These are phyloP conservation scores for Podospora tetraspora DNA, from an alignment of 495 filamentous ascomycete species.

Conservation along the genomic window DNA sequence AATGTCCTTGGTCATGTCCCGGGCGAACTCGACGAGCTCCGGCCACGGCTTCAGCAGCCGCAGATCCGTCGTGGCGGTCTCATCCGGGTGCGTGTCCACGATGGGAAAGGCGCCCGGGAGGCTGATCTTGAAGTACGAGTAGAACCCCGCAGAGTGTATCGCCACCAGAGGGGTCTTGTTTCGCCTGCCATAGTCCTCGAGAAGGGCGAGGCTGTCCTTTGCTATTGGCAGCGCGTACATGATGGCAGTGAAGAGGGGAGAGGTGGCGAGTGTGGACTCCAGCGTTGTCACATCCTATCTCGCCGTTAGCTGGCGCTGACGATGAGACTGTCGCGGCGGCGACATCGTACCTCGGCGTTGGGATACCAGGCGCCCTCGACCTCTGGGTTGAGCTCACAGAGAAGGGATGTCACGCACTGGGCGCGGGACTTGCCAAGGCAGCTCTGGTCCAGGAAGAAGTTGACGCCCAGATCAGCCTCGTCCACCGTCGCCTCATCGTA, in stretches of 20 bases:
- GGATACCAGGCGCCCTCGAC: conserved; percentile 64
- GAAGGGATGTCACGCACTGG: conserved; percentile 64
- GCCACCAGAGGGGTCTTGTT: conserved; percentile 73
- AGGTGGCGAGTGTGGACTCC: conserved; percentile 41
- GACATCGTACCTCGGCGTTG: conserved; percentile 32
- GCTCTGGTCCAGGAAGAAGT: conserved; percentile 87
- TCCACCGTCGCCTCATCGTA: conserved; percentile 71
- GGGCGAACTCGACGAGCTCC: conserved; percentile 63
- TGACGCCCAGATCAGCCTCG: conserved; percentile 83
- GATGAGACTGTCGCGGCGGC: background rate
- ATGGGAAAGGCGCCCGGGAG: conserved; percentile 80
- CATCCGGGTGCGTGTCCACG: conserved; percentile 93
- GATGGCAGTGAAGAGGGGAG: conserved; percentile 62
- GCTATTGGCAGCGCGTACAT: conserved; percentile 67
- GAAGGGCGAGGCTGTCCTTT: conserved; percentile 49
- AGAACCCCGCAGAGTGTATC: conserved; percentile 82
- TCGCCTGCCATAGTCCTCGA: conserved; percentile 54
- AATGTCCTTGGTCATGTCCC: conserved; percentile 58
- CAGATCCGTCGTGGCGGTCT: conserved; percentile 77
- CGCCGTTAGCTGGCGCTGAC: conserved; percentile 16
- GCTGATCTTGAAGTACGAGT: conserved; percentile 72
- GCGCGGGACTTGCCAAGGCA: conserved; percentile 77
- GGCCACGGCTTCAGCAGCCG: conserved; percentile 84
- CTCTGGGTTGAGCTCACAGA: conserved; percentile 94
- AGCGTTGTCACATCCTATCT: conserved; percentile 19